Percentiles rank a stretch among this genome's conserved stretches.
These are phyloP conservation scores for Sporothrix humicola DNA, from an alignment of 2,329 filamentous ascomycete genomes.

Conservation along the genomic window DNA sequence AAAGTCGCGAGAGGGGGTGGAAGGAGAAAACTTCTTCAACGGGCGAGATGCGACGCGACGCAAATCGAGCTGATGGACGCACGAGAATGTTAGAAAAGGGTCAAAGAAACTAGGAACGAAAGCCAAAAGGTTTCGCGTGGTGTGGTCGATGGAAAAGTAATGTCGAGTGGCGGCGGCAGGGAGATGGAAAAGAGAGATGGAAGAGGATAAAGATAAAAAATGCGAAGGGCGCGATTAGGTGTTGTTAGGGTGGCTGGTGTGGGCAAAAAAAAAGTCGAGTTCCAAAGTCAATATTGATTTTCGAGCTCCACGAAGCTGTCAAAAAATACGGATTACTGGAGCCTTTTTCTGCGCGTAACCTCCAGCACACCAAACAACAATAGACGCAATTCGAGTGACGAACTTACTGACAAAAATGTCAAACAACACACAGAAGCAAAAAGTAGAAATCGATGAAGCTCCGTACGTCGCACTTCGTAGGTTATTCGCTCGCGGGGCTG, in stretches of 20 bases:
- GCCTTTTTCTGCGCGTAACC: conserved; percentile 5
- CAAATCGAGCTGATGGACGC: conserved; percentile 20
- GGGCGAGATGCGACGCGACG: conserved; percentile 30
- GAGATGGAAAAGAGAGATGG: conserved; percentile 10
- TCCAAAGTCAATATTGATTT: conserved; percentile 36
- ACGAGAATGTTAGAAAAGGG: neutral
- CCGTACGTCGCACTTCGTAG: neutral
- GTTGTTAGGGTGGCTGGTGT: conserved; percentile 3
- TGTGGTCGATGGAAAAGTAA: neutral
- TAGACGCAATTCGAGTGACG: too few species aligned
- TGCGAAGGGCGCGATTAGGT: neutral
- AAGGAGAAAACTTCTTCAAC: conserved; percentile 14
- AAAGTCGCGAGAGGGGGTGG: neutral
- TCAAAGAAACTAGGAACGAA: conserved; percentile 6
- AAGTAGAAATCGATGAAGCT: conserved; percentile 5
- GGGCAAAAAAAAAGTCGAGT: conserved; percentile 12
- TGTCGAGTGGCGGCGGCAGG: conserved; percentile 22
- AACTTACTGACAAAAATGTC: neutral
- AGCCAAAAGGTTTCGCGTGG: conserved; percentile 1
- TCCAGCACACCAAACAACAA: conserved; percentile 8
- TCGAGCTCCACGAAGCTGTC: conserved; percentile 30
- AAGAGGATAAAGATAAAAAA: conserved; percentile 20
- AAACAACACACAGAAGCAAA: neutral
- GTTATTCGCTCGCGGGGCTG: conserved; percentile 28
- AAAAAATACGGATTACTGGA: neutral